Evolutionary conservation across 495 filamentous ascomycete species (phyloP), one percentile per base, ranked within the genome.

Genomic region (Amphirosellinia nigrospora): DNA sequence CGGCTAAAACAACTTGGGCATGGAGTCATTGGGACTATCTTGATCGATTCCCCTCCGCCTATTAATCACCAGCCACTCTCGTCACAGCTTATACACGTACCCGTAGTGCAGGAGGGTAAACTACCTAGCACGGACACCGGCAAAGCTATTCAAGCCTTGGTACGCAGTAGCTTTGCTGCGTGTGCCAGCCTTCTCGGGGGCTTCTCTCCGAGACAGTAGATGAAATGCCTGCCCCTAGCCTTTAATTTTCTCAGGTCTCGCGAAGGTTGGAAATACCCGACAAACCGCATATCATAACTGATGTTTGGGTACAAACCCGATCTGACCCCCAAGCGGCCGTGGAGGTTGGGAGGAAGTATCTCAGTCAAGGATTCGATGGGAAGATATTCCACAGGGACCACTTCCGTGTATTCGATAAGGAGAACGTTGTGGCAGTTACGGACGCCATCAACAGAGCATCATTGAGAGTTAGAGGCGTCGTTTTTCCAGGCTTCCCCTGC

Each of bases 1-100:
- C 85, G 88, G 43, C 80, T 92, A 5, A 79, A 89, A 66, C 82
- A 84, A 11, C 79, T 81, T 46, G 88, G 88, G 19, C 87, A 91
- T 67, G 70, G 77, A 41, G 88, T 67, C n/a, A 56, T 67, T 41
- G 64, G 64, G n/a, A 43, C 34, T n/a, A 34, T 67, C 10, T 30
- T 69, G 5, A 69, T 69, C 8, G 66, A 69, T 43, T 28, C 66
- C n/a, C 66, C 66, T 11, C 56, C 66, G 23, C 66, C 66, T 4
- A 34, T 69, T 7, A 62, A 69, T 36, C 66, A 62, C 56, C 55
- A 53, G 66, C 56, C 66, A 30, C 56, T 69, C 15, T 61, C 66
- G n/a, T 69, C 66, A 4, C 56, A 19, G 19, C 59, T 69, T 19
- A 69, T 69, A 56, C 56, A 62, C 9, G 56, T n/a, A n/a, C n/a